Conservation (phyloP, 2,329 filamentous ascomycete genomes). For the Orbilia blumenaviensis region DNA sequence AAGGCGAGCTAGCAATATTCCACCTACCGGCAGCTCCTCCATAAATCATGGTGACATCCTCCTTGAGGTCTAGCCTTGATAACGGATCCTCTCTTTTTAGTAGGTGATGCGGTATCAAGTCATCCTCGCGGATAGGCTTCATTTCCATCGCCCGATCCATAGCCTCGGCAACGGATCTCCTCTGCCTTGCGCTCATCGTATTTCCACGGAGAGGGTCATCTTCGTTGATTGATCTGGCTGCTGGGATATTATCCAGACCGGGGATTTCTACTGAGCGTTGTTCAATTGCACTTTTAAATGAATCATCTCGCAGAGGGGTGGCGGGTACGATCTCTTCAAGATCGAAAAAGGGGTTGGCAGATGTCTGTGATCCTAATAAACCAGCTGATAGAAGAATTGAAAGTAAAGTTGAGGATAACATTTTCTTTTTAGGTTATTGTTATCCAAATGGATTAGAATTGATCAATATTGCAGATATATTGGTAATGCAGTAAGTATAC, state of each 20-base stretch:
- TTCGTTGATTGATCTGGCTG: background rate
- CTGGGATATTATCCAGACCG: background rate
- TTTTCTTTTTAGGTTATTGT: too few species aligned
- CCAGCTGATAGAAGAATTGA: background rate
- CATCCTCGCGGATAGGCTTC: conserved; percentile 35
- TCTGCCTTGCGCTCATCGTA: background rate
- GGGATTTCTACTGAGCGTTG: background rate
- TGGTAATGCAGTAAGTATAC: background rate
- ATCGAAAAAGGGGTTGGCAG: conserved; percentile 1
- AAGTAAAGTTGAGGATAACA: conserved; percentile 1
- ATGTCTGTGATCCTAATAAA: conserved; percentile 9
- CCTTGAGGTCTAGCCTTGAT: conserved; percentile 54
- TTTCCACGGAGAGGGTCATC: background rate
- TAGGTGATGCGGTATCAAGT: conserved; percentile 18
- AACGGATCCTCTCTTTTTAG: conserved; percentile 49
- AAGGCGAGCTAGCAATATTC: background rate
- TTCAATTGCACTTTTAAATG: background rate
- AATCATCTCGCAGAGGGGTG: background rate
- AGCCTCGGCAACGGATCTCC: conserved; percentile 6
- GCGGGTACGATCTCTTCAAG: background rate
- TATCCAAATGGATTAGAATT: too few species aligned
- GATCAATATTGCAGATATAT: too few species aligned
- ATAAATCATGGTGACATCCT: conserved; percentile 57
- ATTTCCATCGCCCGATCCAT: conserved; percentile 33
- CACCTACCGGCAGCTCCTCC: conserved; percentile 56